Percentiles rank a stretch among this genome's conserved stretches.
These are phyloP conservation scores for Coriolopsis trogii DNA, from an alignment of 1,284 basidiomycete species.

Conservation along the genomic window DNA sequence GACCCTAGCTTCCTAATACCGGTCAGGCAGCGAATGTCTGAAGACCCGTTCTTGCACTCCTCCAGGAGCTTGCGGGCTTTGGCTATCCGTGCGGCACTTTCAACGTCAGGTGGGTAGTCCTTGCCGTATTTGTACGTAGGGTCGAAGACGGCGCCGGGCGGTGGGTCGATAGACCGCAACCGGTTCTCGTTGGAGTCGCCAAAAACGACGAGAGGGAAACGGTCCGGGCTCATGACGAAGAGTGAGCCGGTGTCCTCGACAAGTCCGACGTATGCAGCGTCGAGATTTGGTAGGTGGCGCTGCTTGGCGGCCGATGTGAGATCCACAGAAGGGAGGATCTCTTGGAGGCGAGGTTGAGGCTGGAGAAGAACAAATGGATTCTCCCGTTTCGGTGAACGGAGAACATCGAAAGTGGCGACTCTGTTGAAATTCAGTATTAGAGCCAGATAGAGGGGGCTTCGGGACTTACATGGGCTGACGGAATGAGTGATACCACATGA, in stretches of 20 bases:
- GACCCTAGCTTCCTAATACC: conserved; percentile 57
- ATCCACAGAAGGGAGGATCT: conserved; percentile 55
- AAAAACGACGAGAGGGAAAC: conserved; percentile 78
- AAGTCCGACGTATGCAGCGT: conserved; percentile 74
- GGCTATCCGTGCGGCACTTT: conserved; percentile 45
- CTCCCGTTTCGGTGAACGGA: conserved; percentile 47
- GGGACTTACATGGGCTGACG: conserved; percentile 53
- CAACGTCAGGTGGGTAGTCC: conserved; percentile 45
- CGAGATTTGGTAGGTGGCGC: conserved; percentile 47
- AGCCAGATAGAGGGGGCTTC: not conserved
- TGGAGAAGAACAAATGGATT: conserved; percentile 79
- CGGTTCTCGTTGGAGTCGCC: conserved; percentile 44
- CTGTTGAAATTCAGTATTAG: conserved; percentile 37
- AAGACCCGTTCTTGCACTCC: conserved; percentile 40
- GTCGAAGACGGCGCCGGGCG: conserved; percentile 29
- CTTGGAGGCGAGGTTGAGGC: conserved; percentile 69
- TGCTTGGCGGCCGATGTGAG: conserved; percentile 38
- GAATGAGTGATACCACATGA: conserved; percentile 64
- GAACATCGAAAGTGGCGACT: conserved; percentile 81
- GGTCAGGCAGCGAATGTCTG: conserved; percentile 59
- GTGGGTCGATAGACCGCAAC: conserved; percentile 40
- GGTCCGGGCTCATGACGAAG: conserved; percentile 76
- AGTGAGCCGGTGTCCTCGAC: conserved; percentile 72
- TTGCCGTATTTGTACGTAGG: conserved; percentile 17
- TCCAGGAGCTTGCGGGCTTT: conserved; percentile 38